Evolutionary conservation across 208 protist species (phyloP), one percentile per base, ranked within the genome.

Genomic region (Porcisia deanei): DNA sequence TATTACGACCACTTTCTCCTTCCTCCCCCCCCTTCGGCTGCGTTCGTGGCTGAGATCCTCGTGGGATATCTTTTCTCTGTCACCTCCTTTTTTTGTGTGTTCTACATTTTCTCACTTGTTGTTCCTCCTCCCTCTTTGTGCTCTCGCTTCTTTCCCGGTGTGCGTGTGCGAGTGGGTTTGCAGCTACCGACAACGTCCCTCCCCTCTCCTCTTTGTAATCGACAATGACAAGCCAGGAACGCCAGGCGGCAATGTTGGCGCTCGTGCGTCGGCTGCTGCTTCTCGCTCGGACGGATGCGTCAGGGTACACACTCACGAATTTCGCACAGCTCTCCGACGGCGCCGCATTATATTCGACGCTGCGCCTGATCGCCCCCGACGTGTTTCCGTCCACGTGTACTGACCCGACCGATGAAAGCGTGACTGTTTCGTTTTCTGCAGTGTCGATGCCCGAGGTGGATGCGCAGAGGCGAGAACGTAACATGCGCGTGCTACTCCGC

Each of bases 241-340:
- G 76, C 57, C 61, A 87, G 61, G 47, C 71, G n/a, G 73, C 82
- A n/a, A 58, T 71, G 2, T 45, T 84, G 72, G 74, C 59, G 71
- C 74, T 84, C 6, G 59, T 84, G 72, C 75, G 75, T 10, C 76
- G 73, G 1, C 82, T 86, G 34, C 68, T 83, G 47, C 47, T 39
- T 34, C 43, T 79, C 59, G 68, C 55, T 34, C 68, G 47, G n/a
- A 34, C 76, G 12, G 60, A 60, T 22, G 58, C 66, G 2, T 64
- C 72, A 1, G 76, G 73, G 1, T 71, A 63, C 55, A 58, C 47
- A 0, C 80, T 84, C 9, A 52, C 74, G 10, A 58, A 57, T 18
- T 91, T 85, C 49, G 63, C 71, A 34, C 76, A 84, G 52, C 79
- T 93, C 49, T 77, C 76, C 37, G 82, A 88, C 45, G 88, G 87